Percentiles rank a stretch among this genome's conserved stretches.
Evolutionary conservation across 495 filamentous ascomycete species (phyloP).

Genomic region (Usnea hakonensis): DNA sequence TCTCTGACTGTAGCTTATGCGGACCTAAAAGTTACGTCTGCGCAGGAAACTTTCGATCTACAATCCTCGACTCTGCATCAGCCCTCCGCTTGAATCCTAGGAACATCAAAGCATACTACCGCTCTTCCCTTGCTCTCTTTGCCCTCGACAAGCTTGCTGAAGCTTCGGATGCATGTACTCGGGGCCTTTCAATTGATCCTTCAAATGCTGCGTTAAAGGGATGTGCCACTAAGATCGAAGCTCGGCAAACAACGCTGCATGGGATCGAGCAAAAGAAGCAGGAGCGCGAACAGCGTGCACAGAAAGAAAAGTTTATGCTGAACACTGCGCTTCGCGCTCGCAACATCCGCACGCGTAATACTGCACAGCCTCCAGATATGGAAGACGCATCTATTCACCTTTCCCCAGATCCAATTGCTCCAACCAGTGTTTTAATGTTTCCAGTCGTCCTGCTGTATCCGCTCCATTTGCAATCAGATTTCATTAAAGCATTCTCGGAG

Average conservation of each 20-base stretch:
- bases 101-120: constrained; percentile 86
- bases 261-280: constrained; percentile 32
- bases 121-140: constrained; percentile 66
- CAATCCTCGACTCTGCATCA: constrained; percentile 72
- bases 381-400: constrained; percentile 67
- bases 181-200: constrained; percentile 63
- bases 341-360: constrained; percentile 57
- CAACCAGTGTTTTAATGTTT: constrained; percentile 60
- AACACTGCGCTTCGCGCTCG: constrained; percentile 64
- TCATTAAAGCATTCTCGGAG: constrained; percentile 79
- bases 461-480: constrained; percentile 68
- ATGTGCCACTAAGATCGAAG: constrained; percentile 48
- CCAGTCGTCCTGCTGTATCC: constrained; percentile 82
- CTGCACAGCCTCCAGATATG: constrained; percentile 69
- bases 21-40: background rate
- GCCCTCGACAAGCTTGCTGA: constrained; percentile 64
- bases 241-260: constrained; percentile 36
- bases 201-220: constrained; percentile 49
- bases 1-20: background rate
- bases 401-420: constrained; percentile 63
- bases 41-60: constrained; percentile 75
- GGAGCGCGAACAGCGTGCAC: constrained; percentile 39
- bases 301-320: constrained; percentile 53
- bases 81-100: constrained; percentile 66
- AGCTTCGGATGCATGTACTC: constrained; percentile 64